These are phyloP conservation scores for Emydomyces testavorans DNA, from an alignment of 2,329 filamentous ascomycete species.

Conservation along the genomic window DNA sequence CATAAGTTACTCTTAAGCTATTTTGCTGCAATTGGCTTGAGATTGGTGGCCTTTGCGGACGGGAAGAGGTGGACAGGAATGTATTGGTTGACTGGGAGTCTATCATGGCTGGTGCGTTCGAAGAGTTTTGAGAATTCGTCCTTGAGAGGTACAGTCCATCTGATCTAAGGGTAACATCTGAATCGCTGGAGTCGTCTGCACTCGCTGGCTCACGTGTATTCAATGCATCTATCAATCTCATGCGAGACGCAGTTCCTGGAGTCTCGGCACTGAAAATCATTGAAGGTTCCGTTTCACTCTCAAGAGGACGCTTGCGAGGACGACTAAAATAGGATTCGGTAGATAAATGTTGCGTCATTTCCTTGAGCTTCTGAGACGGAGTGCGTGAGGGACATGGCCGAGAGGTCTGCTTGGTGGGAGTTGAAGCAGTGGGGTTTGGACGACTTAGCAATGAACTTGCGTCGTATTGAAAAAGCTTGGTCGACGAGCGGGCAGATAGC, in stretches of 20 bases:
- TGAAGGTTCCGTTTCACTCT: neutral
- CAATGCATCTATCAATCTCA: constrained; percentile 29
- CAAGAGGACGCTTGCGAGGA: neutral
- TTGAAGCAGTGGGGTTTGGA: neutral
- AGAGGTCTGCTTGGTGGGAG: neutral
- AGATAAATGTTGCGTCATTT: constrained; percentile 11
- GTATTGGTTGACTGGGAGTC: neutral
- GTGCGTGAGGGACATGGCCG: constrained; percentile 4
- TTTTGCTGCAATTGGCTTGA: constrained; percentile 14
- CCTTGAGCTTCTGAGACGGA: constrained; percentile 10
- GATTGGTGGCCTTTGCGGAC: constrained; percentile 14
- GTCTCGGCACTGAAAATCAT: neutral
- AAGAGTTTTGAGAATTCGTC: constrained; percentile 3
- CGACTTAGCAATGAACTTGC: too few species aligned
- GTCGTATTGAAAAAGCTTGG: neutral
- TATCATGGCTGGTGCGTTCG: neutral
- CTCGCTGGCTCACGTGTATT: constrained; percentile 7
- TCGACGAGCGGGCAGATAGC: neutral
- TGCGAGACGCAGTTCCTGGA: constrained; percentile 18
- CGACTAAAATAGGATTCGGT: neutral
- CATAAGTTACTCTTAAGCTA: constrained; percentile 46
- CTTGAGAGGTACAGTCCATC: constrained; percentile 3
- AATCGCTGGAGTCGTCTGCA: constrained; percentile 1
- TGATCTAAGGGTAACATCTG: neutral
- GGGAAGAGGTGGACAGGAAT: neutral